phyloP scores from a whole-genome alignment of 164 flowering plant species.

The Protea cynaroides region DNA sequence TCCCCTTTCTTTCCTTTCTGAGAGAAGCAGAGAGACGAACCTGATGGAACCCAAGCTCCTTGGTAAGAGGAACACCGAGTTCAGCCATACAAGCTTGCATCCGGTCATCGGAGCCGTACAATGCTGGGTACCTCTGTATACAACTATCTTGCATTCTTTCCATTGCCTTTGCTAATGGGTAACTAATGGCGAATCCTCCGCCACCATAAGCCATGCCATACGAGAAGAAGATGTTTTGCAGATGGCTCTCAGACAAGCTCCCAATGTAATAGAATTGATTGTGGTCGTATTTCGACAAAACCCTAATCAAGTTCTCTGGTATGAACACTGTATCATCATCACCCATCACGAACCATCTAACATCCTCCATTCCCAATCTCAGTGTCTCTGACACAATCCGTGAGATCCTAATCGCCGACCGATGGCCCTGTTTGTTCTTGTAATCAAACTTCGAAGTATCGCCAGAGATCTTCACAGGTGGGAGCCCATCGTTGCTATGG shows the following conservation, averaged over 20 bases:
- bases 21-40: not conserved
- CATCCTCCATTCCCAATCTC: constrained; percentile 35
- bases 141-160: constrained; percentile 43
- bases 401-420: constrained; percentile 60
- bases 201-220: constrained; percentile 77
- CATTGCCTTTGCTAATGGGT: constrained; percentile 38
- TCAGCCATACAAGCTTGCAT: constrained; percentile 48
- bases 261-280: constrained; percentile 58
- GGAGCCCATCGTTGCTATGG: constrained; percentile 17
- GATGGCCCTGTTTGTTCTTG: constrained; percentile 35
- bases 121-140: constrained; percentile 37
- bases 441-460: constrained; percentile 43
- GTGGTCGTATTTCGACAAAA: constrained; percentile 57
- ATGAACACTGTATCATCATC: constrained; percentile 74
- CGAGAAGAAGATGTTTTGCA: constrained; percentile 44
- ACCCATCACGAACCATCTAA: constrained; percentile 70
- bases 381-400: constrained; percentile 55
- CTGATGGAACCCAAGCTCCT: constrained; percentile 40
- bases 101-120: constrained; percentile 65
- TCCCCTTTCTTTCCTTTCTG: too few relatives aligned
- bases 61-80: constrained; percentile 48
- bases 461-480: constrained; percentile 40
- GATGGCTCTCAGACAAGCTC: constrained; percentile 64
- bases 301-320: constrained; percentile 48
- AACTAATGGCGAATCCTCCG: constrained; percentile 77